Evolutionary conservation across 306 rosid genomes (phyloP).

Genomic region (Myrica gale): DNA sequence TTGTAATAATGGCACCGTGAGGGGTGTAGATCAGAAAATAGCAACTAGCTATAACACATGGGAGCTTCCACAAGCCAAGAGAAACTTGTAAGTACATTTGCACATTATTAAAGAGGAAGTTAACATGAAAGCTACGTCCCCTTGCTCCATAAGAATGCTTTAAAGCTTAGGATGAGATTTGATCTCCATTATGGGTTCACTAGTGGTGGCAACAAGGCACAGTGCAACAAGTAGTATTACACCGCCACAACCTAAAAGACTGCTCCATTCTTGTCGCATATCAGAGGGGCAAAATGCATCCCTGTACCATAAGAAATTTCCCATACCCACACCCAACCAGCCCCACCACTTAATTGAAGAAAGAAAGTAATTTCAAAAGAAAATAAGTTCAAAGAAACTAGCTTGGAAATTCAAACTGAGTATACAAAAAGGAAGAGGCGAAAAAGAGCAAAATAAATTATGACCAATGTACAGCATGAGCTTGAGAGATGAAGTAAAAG

Average conservation of each 20-base stretch:
- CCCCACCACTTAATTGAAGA: neutral
- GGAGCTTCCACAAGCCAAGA: neutral
- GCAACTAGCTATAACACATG: neutral
- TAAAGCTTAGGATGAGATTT: constrained; percentile 1
- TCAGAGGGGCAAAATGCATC: neutral
- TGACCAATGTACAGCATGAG: neutral
- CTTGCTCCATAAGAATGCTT: neutral
- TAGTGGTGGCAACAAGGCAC: neutral
- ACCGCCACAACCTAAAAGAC: neutral
- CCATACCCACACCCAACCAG: neutral
- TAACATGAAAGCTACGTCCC: neutral
- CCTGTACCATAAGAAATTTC: neutral
- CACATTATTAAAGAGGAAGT: neutral
- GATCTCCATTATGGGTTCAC: neutral
- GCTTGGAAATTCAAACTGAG: neutral
- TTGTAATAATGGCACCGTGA: neutral
- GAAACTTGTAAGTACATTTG: neutral
- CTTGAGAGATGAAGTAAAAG: neutral
- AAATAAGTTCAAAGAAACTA: neutral
- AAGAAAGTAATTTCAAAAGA: neutral
- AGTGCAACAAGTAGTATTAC: neutral
- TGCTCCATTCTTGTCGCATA: neutral
- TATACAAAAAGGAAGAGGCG: neutral
- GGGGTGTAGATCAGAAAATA: neutral
- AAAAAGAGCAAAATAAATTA: neutral